Evolutionary conservation across 371 early-diverging fungal species (phyloP).

Genomic region (Nematocida parisii): DNA sequence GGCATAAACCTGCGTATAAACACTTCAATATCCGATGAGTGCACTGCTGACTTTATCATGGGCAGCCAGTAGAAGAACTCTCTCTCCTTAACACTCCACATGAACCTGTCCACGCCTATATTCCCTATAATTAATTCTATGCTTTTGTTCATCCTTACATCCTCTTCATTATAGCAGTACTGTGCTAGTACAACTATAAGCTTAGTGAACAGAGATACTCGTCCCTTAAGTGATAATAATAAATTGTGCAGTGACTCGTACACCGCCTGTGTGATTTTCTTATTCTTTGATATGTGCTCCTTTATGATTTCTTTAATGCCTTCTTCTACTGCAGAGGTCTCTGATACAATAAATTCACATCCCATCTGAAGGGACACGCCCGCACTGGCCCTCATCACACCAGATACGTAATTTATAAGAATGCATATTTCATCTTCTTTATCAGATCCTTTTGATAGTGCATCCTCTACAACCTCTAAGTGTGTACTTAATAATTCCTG

Average conservation of each 20-base stretch:
- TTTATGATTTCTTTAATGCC: constrained; percentile 26
- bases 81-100: constrained; percentile 35
- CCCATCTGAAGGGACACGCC: neutral
- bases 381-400: constrained; percentile 4
- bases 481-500: constrained; percentile 1
- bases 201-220: constrained; percentile 17
- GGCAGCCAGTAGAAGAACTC: constrained; percentile 56
- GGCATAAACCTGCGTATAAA: constrained; percentile 35
- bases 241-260: constrained; percentile 20
- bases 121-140: constrained; percentile 47
- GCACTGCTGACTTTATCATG: constrained; percentile 40
- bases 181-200: constrained; percentile 26
- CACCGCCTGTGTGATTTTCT: neutral
- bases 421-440: constrained; percentile 1
- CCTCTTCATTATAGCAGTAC: constrained; percentile 39
- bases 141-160: constrained; percentile 29
- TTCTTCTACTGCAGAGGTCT: constrained; percentile 20
- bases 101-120: constrained; percentile 47
- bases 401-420: constrained; percentile 20
- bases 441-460: constrained; percentile 1
- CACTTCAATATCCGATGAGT: constrained; percentile 31
- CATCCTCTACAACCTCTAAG: neutral
- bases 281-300: constrained; percentile 7
- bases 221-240: neutral
- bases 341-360: constrained; percentile 1